Evolutionary conservation across 2,329 filamentous ascomycete genomes (phyloP).

Genomic region (Aureobasidium sp.): DNA sequence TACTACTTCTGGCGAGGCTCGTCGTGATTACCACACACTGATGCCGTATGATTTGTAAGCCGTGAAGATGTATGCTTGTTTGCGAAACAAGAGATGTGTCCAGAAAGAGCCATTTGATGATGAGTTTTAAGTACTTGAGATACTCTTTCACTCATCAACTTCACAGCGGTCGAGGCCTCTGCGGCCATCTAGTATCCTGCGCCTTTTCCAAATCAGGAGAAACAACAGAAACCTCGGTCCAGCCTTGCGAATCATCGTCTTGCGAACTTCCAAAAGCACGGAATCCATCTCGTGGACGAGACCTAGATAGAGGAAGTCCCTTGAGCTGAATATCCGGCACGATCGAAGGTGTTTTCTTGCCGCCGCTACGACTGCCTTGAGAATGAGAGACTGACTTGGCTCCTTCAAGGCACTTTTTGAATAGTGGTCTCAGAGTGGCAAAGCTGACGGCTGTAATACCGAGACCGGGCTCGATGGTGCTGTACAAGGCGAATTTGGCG

Average conservation of each 20-base stretch:
- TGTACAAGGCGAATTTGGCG: slow-evolving; percentile 16
- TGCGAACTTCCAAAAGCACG: not conserved
- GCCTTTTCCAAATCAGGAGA: not conserved
- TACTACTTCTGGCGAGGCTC: too few species aligned
- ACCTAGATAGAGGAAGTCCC: not conserved
- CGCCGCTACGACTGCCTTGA: not conserved
- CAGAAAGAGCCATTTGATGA: too few species aligned
- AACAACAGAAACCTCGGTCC: not conserved
- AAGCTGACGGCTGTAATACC: slow-evolving; percentile 20
- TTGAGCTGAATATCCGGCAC: slow-evolving; percentile 5
- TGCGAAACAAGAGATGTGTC: too few species aligned
- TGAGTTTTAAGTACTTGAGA: too few species aligned
- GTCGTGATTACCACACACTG: too few species aligned
- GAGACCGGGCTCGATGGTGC: slow-evolving; percentile 19
- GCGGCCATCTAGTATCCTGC: not conserved
- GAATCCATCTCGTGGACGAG: not conserved
- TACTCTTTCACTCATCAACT: too few species aligned
- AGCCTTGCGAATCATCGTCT: not conserved
- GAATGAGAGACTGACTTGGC: not conserved
- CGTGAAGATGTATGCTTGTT: too few species aligned
- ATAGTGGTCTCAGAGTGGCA: slow-evolving; percentile 20
- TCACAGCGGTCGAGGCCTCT: not conserved
- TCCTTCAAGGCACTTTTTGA: slow-evolving; percentile 13
- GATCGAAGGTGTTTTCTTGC: not conserved
- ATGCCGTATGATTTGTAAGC: too few species aligned